Conservation (phyloP, 1,284 basidiomycete species). For the Ustilago trichophora region DNA sequence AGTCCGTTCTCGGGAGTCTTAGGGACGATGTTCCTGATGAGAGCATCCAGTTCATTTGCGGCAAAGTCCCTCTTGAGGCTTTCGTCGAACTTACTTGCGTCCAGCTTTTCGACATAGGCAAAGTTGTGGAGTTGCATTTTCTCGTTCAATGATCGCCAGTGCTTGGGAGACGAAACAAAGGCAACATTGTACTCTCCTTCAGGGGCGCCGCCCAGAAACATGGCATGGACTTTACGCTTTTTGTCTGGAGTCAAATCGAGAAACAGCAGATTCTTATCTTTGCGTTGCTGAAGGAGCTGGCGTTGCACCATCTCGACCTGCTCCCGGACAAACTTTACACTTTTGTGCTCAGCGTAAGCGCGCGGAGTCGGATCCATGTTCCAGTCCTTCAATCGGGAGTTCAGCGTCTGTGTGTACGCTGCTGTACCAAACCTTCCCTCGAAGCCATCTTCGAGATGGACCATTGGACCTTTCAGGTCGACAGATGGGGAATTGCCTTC, state of each 20-base stretch:
- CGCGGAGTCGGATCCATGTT: neutral
- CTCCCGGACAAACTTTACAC: too few relatives aligned
- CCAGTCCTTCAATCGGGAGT: neutral
- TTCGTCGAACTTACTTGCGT: neutral
- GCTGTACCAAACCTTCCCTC: too few relatives aligned
- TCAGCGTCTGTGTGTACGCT: neutral
- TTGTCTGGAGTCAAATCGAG: neutral
- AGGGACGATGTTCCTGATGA: neutral
- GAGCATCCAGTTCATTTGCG: neutral
- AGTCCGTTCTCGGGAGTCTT: neutral
- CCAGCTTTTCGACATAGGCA: neutral
- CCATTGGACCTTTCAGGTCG: too few relatives aligned
- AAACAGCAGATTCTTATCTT: neutral
- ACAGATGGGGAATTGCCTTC: too few relatives aligned
- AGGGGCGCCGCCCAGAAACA: neutral
- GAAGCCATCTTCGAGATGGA: too few relatives aligned
- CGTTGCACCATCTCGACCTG: too few relatives aligned
- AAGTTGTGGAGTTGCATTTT: conserved; percentile 9
- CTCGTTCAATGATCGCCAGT: conserved; percentile 1
- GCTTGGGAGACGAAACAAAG: conserved; percentile 6
- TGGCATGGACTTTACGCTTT: conserved; percentile 3
- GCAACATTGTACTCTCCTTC: neutral
- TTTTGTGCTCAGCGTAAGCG: neutral
- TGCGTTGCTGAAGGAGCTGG: conserved; percentile 1
- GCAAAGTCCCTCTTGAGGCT: neutral